Evolutionary conservation across 2,329 filamentous ascomycete species (phyloP), one percentile per base, ranked within the genome.

Genomic region (Iodosphaeria phyllophila): DNA sequence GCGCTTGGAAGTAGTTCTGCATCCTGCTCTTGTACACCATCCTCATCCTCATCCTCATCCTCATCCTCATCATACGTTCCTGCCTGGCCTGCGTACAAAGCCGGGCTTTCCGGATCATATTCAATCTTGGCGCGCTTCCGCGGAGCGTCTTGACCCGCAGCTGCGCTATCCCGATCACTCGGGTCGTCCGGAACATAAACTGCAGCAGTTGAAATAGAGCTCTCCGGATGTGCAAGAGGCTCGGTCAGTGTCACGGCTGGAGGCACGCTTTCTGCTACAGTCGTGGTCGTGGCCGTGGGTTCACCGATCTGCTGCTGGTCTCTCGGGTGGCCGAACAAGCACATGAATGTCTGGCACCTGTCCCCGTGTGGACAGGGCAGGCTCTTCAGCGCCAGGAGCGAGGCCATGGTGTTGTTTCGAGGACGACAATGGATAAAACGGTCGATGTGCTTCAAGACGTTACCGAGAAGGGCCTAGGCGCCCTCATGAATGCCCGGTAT

Each of bases 281-380:
- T 13, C 8, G 27, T 23, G 20, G 13, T 28, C 13, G 25, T 13
- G 11, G 25, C 26, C 20, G 32, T 29, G 21, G 23, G 23, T 6
- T 28, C 26, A 14, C 30, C 18, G 23, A 28, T 31, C 9, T 31
- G 24, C 27, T 38, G 25, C 9, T 39, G 40, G 16, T 58, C 51
- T 12, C 36, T 39, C 17, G 43, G 42, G 33, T 62, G 56, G 15
- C 54, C 53, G 34, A 64, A 64, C 19, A 63, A 50, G 35, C 59
- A 64, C 30, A 54, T 47, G 34, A 59, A 60, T 10, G 58, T 56
- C 6, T 50, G 56, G 35, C 59, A 64, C 3, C 31, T 43, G 23
- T 51, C 46, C 25, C 58, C 58, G 12, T 55, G 56, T 5, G 59
- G 59, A 33, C 59, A 64, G 7, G 57, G 55, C 23, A 64, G 53